Evolutionary conservation across 345 rosid species (phyloP).

Genomic region (Bretschneidera sinensis): DNA sequence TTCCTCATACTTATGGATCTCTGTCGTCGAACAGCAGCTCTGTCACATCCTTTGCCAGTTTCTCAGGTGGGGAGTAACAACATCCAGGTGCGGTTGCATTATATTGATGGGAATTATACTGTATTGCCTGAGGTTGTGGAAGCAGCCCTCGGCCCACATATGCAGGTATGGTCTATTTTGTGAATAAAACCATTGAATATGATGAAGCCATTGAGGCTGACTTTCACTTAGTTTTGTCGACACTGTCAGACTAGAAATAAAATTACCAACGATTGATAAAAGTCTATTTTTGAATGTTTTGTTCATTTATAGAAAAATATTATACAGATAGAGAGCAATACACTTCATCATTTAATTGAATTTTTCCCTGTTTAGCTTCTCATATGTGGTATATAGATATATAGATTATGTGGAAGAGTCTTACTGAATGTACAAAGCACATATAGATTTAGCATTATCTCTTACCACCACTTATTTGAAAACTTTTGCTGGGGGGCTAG

Average conservation of each 20-base stretch:
- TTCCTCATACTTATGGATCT: slow-evolving; percentile 98
- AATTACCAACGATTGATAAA: too few species aligned
- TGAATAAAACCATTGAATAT: neutral
- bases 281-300: too few species aligned
- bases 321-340: too few species aligned
- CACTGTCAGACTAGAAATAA: too few species aligned
- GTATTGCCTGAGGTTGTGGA: slow-evolving; percentile 99
- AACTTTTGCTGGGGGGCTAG: too few species aligned
- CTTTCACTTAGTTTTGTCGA: neutral
- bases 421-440: neutral
- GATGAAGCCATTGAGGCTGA: neutral
- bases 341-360: too few species aligned
- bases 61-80: slow-evolving; percentile 89
- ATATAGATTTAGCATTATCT: neutral
- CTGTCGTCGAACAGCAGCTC: slow-evolving; percentile 74
- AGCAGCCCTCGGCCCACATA: slow-evolving; percentile 98
- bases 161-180: slow-evolving; percentile 70
- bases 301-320: too few species aligned
- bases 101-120: slow-evolving; percentile 93
- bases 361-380: neutral
- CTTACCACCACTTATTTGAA: neutral
- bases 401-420: neutral
- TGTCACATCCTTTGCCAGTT: slow-evolving; percentile 76
- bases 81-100: slow-evolving; percentile 96
- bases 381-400: neutral